These are phyloP conservation scores for Vicia sativa DNA, from an alignment of 306 rosid species.

Conservation along the genomic window DNA sequence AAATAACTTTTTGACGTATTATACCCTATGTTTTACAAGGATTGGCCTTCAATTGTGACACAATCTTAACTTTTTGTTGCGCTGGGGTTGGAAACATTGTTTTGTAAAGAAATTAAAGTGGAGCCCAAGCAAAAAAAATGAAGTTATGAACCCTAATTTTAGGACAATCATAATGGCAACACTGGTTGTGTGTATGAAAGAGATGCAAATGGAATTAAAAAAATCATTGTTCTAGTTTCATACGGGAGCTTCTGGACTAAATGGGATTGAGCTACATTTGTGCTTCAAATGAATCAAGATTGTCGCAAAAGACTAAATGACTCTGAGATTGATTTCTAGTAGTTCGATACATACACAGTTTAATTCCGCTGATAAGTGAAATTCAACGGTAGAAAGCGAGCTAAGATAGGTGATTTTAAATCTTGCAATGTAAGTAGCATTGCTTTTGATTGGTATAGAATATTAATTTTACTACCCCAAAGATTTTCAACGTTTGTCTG, in stretches of 20 bases:
- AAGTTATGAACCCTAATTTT: conserved; percentile 20
- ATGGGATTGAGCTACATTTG: background rate
- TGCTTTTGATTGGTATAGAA: background rate
- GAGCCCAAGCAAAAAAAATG: conserved; percentile 1
- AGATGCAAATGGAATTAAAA: conserved; percentile 9
- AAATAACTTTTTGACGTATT: conserved; percentile 4
- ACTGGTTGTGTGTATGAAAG: background rate
- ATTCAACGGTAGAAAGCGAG: conserved; percentile 14
- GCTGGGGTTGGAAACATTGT: background rate
- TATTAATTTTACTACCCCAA: conserved; percentile 21
- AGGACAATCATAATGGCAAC: conserved; percentile 20
- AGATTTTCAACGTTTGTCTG: conserved; percentile 19
- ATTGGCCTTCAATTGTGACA: conserved; percentile 11
- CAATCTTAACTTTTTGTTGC: conserved; percentile 7
- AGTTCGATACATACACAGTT: conserved; percentile 22
- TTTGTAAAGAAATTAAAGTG: conserved; percentile 16
- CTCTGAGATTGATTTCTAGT: conserved; percentile 20
- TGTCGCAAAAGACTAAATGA: background rate
- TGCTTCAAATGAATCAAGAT: conserved; percentile 15
- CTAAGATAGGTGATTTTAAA: conserved; percentile 6
- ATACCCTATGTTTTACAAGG: background rate
- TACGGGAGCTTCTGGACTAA: background rate
- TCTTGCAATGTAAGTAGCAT: conserved; percentile 11
- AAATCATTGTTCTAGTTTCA: conserved; percentile 9
- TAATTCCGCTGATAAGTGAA: conserved; percentile 18